A percentile compares a stretch with the other conserved stretches of the same genome.
These are phyloP conservation scores for Microcera coccophila DNA, from an alignment of 2,329 filamentous ascomycete species.

Conservation along the genomic window DNA sequence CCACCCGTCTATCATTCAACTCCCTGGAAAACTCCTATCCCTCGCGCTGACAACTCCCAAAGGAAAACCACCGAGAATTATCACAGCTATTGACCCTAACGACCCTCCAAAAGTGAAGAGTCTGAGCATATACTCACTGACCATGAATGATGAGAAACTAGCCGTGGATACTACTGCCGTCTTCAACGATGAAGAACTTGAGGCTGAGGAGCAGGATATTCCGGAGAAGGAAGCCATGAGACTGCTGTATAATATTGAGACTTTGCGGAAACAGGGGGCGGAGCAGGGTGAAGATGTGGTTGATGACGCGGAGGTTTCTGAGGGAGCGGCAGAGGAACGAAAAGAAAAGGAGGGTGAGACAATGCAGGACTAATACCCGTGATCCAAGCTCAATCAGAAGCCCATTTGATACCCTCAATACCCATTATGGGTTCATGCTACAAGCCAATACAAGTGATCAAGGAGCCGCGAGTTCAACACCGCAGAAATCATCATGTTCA, in stretches of 20 bases:
- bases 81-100: conserved; percentile 40
- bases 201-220: conserved; percentile 33
- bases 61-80: conserved; percentile 28
- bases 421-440: too few relatives aligned
- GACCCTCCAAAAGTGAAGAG: conserved; percentile 27
- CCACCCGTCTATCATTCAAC: conserved; percentile 44
- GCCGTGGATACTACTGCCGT: conserved; percentile 26
- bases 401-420: too few relatives aligned
- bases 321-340: background rate
- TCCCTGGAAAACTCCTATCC: conserved; percentile 65
- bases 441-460: conserved; percentile 1
- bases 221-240: conserved; percentile 37
- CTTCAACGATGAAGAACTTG: conserved; percentile 24
- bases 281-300: conserved; percentile 21
- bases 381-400: too few relatives aligned
- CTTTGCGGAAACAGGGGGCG: conserved; percentile 43
- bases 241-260: conserved; percentile 46
- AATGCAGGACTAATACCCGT: conserved; percentile 9
- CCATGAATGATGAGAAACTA: conserved; percentile 31
- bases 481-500: conserved; percentile 29
- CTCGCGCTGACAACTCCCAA: conserved; percentile 30
- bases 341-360: conserved; percentile 5
- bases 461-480: conserved; percentile 8
- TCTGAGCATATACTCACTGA: conserved; percentile 30
- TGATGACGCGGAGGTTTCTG: conserved; percentile 12